Percentiles rank a stretch among this genome's conserved stretches.
Conservation (phyloP, 768 basidiomycete genomes). For the Amanita inopinata region DNA sequence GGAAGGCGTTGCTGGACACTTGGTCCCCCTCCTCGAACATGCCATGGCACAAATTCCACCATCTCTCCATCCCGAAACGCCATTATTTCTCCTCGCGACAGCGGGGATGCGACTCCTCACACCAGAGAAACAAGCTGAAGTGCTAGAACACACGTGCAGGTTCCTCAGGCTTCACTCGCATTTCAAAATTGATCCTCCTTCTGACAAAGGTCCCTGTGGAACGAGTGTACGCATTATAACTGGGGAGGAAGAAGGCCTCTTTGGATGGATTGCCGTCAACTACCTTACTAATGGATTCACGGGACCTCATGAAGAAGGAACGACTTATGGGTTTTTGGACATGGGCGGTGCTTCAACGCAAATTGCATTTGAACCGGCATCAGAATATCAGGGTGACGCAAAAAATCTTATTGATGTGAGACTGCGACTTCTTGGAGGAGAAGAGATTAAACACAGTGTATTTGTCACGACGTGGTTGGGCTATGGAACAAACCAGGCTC, state of each 20-base stretch:
- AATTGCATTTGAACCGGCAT: conserved; percentile 90
- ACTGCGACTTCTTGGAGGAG: conserved; percentile 71
- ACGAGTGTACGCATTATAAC: conserved; percentile 89
- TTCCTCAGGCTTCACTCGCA: conserved; percentile 67
- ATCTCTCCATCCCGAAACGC: conserved; percentile 74
- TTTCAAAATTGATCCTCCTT: conserved; percentile 66
- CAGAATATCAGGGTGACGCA: conserved; percentile 41
- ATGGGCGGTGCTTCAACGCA: conserved; percentile 99
- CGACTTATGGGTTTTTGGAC: conserved; percentile 95
- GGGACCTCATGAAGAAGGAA: conserved; percentile 41
- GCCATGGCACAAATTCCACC: conserved; percentile 80
- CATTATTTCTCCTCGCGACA: conserved; percentile 90
- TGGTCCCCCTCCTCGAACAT: conserved; percentile 76
- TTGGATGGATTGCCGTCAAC: conserved; percentile 99
- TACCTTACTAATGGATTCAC: conserved; percentile 97
- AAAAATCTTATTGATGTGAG: conserved; percentile 73
- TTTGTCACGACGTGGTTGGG: conserved; percentile 99
- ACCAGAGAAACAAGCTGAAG: conserved; percentile 52
- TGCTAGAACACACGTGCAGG: conserved; percentile 70
- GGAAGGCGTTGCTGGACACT: conserved; percentile 60
- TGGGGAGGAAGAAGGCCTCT: conserved; percentile 96
- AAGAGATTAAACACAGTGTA: conserved; percentile 83
- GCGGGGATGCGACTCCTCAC: conserved; percentile 93
- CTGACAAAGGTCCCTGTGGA: conserved; percentile 75
- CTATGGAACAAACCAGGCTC: conserved; percentile 95